Conservation (phyloP, 2,329 filamentous ascomycete species). For the Echinosphaeria canescens region DNA sequence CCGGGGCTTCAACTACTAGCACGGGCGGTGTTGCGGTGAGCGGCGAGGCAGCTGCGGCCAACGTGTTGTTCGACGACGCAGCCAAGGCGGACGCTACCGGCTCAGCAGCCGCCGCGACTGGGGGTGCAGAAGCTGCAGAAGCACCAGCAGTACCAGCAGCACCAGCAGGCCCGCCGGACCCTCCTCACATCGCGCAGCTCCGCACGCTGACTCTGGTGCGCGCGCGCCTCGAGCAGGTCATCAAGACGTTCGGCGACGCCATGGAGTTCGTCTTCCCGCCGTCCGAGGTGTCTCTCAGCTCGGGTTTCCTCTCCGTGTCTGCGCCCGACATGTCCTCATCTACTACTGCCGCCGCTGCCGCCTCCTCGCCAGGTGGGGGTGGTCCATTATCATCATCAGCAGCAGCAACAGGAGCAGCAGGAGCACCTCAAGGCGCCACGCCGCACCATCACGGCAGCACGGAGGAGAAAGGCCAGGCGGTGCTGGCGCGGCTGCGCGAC, state of each 20-base stretch:
- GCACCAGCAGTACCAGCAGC: no score
- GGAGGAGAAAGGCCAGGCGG: conserved; percentile 73
- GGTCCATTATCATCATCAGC: no score
- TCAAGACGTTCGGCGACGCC: conserved; percentile 80
- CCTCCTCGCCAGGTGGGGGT: no score
- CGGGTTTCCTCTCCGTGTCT: conserved; percentile 77
- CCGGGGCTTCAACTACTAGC: no score
- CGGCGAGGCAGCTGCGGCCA: no score
- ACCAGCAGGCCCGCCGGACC: conserved; percentile 21
- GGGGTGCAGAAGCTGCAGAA: conserved; percentile 4
- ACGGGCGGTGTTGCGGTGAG: not conserved
- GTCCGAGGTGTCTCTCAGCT: conserved; percentile 64
- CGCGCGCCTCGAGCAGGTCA: conserved; percentile 66
- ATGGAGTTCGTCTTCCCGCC: conserved; percentile 92
- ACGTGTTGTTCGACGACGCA: no score
- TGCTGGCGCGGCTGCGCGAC: conserved; percentile 44
- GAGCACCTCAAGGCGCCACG: no score
- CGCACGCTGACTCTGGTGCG: conserved; percentile 70
- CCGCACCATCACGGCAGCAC: conserved; percentile 46
- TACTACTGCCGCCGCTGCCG: no score
- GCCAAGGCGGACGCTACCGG: conserved; percentile 1
- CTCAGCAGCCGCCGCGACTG: conserved; percentile 2
- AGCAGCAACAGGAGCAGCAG: no score
- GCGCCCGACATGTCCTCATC: conserved; percentile 62
- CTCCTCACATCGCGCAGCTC: conserved; percentile 53